Evolutionary conservation across 768 basidiomycete genomes (phyloP).

Genomic region (Leucosporidium yakuticum): DNA sequence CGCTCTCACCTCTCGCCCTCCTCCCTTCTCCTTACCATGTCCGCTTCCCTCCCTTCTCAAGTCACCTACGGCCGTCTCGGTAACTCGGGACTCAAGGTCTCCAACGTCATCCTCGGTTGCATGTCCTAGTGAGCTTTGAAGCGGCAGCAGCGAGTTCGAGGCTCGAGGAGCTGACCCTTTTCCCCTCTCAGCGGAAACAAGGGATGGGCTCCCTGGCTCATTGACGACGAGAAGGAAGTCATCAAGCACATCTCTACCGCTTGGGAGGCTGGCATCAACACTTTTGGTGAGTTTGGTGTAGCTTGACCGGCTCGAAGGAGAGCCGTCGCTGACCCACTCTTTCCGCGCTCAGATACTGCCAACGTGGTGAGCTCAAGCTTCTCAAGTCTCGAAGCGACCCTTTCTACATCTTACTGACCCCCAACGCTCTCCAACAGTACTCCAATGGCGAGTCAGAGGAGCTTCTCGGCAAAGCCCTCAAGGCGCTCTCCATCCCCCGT

Average conservation of each 20-base stretch:
- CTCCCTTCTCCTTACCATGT: not conserved
- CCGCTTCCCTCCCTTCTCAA: not conserved
- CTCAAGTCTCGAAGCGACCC: too few relatives aligned
- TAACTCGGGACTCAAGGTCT: slow-evolving; percentile 59
- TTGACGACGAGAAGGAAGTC: slow-evolving; percentile 46
- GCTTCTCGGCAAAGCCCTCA: slow-evolving; percentile 66
- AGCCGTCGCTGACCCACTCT: too few relatives aligned
- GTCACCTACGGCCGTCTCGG: slow-evolving; percentile 44
- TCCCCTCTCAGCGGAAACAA: not conserved
- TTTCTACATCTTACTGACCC: too few relatives aligned
- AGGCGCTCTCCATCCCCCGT: slow-evolving; percentile 58
- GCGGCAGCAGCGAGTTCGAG: not conserved
- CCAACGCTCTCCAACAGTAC: slow-evolving; percentile 52
- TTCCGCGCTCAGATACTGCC: too few relatives aligned
- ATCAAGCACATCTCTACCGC: slow-evolving; percentile 54
- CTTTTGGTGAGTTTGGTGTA: slow-evolving; percentile 43
- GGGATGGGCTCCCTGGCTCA: slow-evolving; percentile 13
- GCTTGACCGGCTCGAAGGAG: too few relatives aligned
- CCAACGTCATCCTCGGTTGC: slow-evolving; percentile 59
- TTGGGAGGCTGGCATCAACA: slow-evolving; percentile 57
- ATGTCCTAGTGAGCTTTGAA: slow-evolving; percentile 8
- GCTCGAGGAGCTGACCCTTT: too few relatives aligned
- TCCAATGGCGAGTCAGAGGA: slow-evolving; percentile 63
- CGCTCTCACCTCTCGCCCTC: too few relatives aligned
- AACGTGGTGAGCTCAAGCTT: too few relatives aligned